Evolutionary conservation across 768 basidiomycete genomes (phyloP).

Genomic region (Rhodotorula babjevae): DNA sequence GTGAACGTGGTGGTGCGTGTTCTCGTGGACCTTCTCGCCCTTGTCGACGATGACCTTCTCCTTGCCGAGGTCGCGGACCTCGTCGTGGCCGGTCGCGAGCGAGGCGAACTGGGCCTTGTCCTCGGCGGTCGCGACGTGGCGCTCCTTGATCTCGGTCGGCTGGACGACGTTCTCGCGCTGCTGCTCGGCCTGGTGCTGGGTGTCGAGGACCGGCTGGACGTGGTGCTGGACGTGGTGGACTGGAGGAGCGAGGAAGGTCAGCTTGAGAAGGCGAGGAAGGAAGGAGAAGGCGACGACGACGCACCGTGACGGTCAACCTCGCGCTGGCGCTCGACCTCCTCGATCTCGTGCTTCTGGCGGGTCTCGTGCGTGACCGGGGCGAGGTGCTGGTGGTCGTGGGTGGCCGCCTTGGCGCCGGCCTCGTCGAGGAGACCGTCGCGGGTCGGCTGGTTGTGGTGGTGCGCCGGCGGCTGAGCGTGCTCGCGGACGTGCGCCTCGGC

Average conservation of each 20-base stretch:
- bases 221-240: conserved; percentile 22
- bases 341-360: conserved; percentile 30
- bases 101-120: conserved; percentile 30
- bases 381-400: conserved; percentile 38
- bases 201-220: conserved; percentile 34
- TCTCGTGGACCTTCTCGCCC: conserved; percentile 22
- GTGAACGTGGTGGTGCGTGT: conserved; percentile 36
- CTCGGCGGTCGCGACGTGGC: conserved; percentile 34
- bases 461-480: conserved; percentile 14
- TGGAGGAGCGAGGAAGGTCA: background rate
- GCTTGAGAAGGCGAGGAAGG: no score
- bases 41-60: conserved; percentile 31
- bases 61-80: conserved; percentile 1
- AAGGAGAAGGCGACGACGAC: background rate
- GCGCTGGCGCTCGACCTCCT: conserved; percentile 35
- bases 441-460: conserved; percentile 13
- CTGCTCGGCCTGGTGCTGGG: conserved; percentile 18
- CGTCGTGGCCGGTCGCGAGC: conserved; percentile 13
- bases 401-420: conserved; percentile 13
- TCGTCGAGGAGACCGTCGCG: conserved; percentile 15
- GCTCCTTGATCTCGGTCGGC: conserved; percentile 19
- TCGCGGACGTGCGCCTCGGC: conserved; percentile 10
- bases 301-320: conserved; percentile 34
- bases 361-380: conserved; percentile 34
- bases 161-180: conserved; percentile 22